Base-by-base conservation (phyloP, 2,329 filamentous ascomycete genomes). In the Talaromyces piceae region DNA sequence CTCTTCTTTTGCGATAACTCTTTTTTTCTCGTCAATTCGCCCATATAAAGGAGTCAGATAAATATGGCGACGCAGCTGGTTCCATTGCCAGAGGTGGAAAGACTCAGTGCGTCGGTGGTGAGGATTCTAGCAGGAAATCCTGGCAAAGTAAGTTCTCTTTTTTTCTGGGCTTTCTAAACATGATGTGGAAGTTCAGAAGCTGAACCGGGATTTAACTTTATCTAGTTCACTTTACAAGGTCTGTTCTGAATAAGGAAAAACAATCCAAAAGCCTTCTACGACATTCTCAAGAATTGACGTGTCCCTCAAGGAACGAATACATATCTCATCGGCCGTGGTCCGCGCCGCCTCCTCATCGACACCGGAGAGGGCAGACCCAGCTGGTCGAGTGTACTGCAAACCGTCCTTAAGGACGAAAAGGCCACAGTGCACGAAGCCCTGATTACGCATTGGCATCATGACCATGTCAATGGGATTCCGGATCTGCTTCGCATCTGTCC, bases 71-170 rank as follows among this genome's bases (percentile, higher is more conserved):
- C 76, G 30, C 76, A 79, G 56, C 76, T 90, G 5, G 77, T 80
- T 25, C 67, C 77, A 16, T 77, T 97, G 12, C 83, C 84, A 4
- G 82, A 86, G 54, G 80, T 95, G 47, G 83, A 91, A 69, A 82
- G 86, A 54, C 76, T 97, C 50, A 91, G 87, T 63, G 79, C 86
- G 18, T 75, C 80, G 12, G 86, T 91, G 41, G 85, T 95, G 56
- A 81, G 93, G 51, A 87, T 98, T 55, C 76, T 97, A 16, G 93
- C 86, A 53, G 89, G 87, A 7, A 98, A 98, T 69, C 91, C 93
- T 11, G 82, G 87, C 64, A 96, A 95, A 75, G 82, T 83, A 60
- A 63, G 68, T 51, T 28, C 39, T 55, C 18, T 22, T 20, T 22
- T 12, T 26, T 13, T 39, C 20, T 22, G 22, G 12, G 41, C 12